Conservation (phyloP, 1,284 basidiomycete genomes). For the Polyporus tsugae region DNA sequence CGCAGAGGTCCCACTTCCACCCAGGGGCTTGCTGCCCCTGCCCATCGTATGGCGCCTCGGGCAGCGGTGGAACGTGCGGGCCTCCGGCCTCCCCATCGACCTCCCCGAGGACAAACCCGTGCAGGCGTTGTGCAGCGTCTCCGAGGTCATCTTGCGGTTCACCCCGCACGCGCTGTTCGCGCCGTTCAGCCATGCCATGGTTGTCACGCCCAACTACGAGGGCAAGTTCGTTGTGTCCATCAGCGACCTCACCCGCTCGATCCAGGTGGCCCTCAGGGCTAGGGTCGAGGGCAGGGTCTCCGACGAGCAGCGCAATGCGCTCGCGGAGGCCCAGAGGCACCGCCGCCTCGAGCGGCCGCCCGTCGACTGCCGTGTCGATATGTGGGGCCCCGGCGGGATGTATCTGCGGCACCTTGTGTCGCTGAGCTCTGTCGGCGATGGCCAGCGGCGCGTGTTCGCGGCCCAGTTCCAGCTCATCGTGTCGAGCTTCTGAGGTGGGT, state of each 20-base stretch:
- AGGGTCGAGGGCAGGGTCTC: not conserved
- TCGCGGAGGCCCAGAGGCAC: not conserved
- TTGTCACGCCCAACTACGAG: not conserved
- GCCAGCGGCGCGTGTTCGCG: not conserved
- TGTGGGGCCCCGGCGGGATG: slow-evolving; percentile 1
- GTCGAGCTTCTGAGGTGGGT: not conserved
- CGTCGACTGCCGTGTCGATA: not conserved
- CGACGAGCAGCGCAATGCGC: not conserved
- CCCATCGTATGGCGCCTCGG: not conserved
- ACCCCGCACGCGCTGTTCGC: not conserved
- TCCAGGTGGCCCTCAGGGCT: not conserved
- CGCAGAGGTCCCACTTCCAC: not conserved
- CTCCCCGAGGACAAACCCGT: not conserved
- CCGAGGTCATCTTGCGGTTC: slow-evolving; percentile 2
- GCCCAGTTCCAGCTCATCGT: slow-evolving; percentile 1
- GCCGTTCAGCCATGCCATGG: not conserved
- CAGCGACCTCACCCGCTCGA: not conserved
- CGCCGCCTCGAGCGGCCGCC: not conserved
- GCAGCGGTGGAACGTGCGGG: not conserved
- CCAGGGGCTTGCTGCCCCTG: not conserved
- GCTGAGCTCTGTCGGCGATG: not conserved
- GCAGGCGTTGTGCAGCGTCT: not conserved
- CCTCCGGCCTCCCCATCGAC: not conserved
- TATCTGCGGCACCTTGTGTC: not conserved
- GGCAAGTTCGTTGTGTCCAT: not conserved